Base-by-base conservation (phyloP, 2,329 filamentous ascomycete species). In the Pseudocercospora vitis region DNA sequence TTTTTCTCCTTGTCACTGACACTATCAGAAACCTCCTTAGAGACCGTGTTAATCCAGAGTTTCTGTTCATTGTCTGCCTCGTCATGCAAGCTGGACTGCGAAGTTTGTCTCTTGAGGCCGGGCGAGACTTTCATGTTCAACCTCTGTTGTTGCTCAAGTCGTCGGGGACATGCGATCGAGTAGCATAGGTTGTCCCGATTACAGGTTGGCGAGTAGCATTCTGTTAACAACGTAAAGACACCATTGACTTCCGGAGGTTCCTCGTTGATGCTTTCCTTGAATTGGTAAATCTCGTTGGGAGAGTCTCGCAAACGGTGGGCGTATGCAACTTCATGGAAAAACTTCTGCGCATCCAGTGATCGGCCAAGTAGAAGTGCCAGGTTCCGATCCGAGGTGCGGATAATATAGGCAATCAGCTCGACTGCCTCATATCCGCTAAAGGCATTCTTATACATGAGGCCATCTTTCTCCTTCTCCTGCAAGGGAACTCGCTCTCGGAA, bases 301-400 rank as follows among this genome's bases (percentile, higher is more conserved):
- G 92, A 95, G 72, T 99, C 94, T 72, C 94, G 88, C 65, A 99
- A 77, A 44, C 94, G 84, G 72, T 99, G 94, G 65, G 96, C 92
- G 72, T 99, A 99, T 0, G 92, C 96, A 47, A 97, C 94, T 78
- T 99, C 94, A 75, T 99, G 94, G 70, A 99, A 99, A 76, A 96
- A 96, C 71, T 97, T 97, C 69, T 99, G 94, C 19, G 94, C 94
- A 74, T 99, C 94, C 56, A 99, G 77, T 35, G 94, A 91, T 68
- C 94, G 84, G 58, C 94, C 94, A 12, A 99, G 78, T 7, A 99
- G 82, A 45, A 99, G 78, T 8, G 94, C 94, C 56, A 99, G 78
- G 69, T 99, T 99, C 55, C 94, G 84, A 73, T 99, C 94, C 0
- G 90, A 96, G 1, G 94, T 99, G 68, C 95, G 88, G 72, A 99